Base-by-base conservation (phyloP, 805 yeast genomes). In the Candida silvatica region DNA sequence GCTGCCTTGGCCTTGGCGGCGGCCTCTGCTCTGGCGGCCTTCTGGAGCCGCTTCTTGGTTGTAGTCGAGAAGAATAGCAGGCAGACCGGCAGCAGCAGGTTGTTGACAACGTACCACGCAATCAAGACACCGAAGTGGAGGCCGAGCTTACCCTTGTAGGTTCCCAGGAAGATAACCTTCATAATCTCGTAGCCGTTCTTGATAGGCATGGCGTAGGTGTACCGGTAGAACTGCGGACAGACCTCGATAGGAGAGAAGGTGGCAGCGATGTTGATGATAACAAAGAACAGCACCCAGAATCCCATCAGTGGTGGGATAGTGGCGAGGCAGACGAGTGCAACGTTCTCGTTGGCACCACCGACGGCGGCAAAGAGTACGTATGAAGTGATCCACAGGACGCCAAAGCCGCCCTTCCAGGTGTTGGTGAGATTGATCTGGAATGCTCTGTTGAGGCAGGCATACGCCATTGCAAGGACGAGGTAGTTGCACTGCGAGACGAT, bases 361-460 rank as follows among this genome's bases (percentile, higher is more conserved):
- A 81, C 80, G 1, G 88, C 84, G 42, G 75, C 59, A 84, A 83
- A 77, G 5, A 84, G 70, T 33, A 83, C 45, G 52, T 62, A 83
- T 5, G 77, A 66, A 23, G 75, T 45, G 72, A 79, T 67, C 94
- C 94, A 84, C 42, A 70, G 71, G 2, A 82, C 77, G 27, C 83
- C 67, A 54, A 82, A 82, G 0, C 94, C 94, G 6, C 76, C 72
- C 20, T 56, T 63, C 59, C 74, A 81, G 0, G 83, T 58, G 3
- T 36, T 47, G 11, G 71, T 66, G 51, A 78, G 70, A 45, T 74
- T 70, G 20, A 80, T 66, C 47, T 80, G 85, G 62, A 75, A 77
- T 1, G 83, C 84, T 14, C 80, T 70, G 26, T 83, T 68, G 4
- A 83, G 74, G 23, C 74, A 56, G 18, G 77, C 66, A 46, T 70